phyloP scores from a whole-genome alignment of 805 yeast species.

The Starmerella bombicola region DNA sequence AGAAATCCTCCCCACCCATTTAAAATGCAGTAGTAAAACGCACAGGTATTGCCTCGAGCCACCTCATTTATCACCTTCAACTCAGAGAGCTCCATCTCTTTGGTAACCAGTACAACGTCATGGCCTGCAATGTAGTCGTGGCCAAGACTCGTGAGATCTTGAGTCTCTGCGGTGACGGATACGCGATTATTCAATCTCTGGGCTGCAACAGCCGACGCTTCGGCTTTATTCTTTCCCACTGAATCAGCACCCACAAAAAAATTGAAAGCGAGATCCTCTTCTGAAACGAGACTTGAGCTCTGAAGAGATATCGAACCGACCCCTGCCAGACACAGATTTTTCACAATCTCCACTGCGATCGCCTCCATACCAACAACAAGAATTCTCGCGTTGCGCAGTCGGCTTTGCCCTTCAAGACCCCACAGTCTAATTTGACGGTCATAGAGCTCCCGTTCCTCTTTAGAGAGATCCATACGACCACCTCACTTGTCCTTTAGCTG shows the following conservation, averaged over 20 bases:
- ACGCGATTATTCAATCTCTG: slow-evolving; percentile 75
- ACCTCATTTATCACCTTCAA: slow-evolving; percentile 39
- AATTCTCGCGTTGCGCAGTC: slow-evolving; percentile 58
- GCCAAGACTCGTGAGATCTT: slow-evolving; percentile 25
- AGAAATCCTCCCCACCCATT: slow-evolving; percentile 78
- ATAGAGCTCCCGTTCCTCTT: slow-evolving; percentile 37
- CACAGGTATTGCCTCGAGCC: slow-evolving; percentile 45
- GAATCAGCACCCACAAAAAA: slow-evolving; percentile 45
- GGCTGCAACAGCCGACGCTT: slow-evolving; percentile 40
- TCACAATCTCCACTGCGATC: slow-evolving; percentile 61
- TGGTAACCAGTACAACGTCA: slow-evolving; percentile 67
- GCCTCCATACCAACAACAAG: slow-evolving; percentile 63
- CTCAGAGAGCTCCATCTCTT: slow-evolving; percentile 33
- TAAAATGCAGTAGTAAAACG: slow-evolving; percentile 54
- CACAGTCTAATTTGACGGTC: slow-evolving; percentile 91
- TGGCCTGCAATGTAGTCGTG: slow-evolving; percentile 39
- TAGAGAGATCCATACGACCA: slow-evolving; percentile 17
- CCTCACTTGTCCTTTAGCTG: no score
- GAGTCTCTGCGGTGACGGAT: slow-evolving; percentile 35
- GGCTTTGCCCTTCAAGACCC: slow-evolving; percentile 86
- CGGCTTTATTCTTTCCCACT: slow-evolving; percentile 34
- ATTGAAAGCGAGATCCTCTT: slow-evolving; percentile 41
- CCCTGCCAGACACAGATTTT: slow-evolving; percentile 68
- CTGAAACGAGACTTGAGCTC: slow-evolving; percentile 35
- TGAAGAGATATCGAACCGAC: slow-evolving; percentile 53